Percentiles rank a stretch among this genome's conserved stretches.
phyloP scores from a whole-genome alignment of 345 rosid genomes.

The Balakata baccata region DNA sequence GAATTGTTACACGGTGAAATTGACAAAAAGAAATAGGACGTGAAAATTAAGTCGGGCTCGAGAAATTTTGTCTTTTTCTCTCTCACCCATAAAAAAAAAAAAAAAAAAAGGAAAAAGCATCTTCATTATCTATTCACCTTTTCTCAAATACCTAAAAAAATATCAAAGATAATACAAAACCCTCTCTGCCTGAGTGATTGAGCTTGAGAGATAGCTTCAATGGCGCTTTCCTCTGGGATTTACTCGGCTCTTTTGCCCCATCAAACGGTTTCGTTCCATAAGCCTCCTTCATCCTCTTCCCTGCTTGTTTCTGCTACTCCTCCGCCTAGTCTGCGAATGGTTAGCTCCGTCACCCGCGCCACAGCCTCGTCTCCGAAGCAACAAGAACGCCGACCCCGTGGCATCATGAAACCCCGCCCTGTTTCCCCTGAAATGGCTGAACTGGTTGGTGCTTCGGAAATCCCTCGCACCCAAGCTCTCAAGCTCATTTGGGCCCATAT shows the following conservation, averaged over 20 bases:
- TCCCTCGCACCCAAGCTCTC: slow-evolving; percentile 84
- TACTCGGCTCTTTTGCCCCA: slow-evolving; percentile 41
- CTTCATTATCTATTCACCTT: neutral
- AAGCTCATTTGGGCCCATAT: slow-evolving; percentile 91
- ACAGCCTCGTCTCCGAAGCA: slow-evolving; percentile 56
- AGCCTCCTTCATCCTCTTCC: slow-evolving; percentile 17
- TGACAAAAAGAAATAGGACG: no score
- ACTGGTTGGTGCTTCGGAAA: slow-evolving; percentile 70
- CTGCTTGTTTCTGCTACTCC: slow-evolving; percentile 2
- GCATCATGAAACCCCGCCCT: slow-evolving; percentile 78
- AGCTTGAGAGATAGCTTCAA: slow-evolving; percentile 6
- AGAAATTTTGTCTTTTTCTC: neutral
- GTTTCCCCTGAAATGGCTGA: slow-evolving; percentile 88
- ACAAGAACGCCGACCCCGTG: slow-evolving; percentile 63
- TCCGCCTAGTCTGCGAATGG: slow-evolving; percentile 27
- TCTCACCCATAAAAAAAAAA: no score
- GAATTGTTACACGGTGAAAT: no score
- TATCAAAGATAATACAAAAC: slow-evolving; percentile 40
- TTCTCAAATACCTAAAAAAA: neutral
- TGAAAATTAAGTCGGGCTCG: slow-evolving; percentile 12
- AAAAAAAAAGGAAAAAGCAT: no score
- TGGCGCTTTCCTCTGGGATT: slow-evolving; percentile 51
- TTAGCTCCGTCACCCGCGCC: slow-evolving; percentile 47
- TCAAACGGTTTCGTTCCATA: slow-evolving; percentile 35
- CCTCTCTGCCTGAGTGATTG: neutral